A percentile compares a stretch with the other conserved stretches of the same genome.
These are phyloP conservation scores for Phytopythium ostracodes DNA, from an alignment of 352 stramenopile genomes.

Conservation along the genomic window DNA sequence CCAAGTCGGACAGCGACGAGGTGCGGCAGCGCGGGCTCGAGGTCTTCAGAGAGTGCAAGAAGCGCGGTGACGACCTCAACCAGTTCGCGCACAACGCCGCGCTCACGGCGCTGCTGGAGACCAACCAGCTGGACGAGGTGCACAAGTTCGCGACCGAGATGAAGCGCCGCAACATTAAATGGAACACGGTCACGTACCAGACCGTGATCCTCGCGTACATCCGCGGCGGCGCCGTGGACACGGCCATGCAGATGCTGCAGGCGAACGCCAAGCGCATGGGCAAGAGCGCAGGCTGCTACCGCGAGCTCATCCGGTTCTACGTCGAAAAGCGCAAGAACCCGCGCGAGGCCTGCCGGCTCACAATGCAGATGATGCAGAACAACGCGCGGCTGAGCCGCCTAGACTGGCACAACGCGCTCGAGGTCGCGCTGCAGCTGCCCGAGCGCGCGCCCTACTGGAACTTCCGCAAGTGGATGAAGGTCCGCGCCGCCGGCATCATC, in stretches of 20 bases:
- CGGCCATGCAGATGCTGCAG: slow-evolving; percentile 61
- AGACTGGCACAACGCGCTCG: slow-evolving; percentile 78
- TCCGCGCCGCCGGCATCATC: slow-evolving; percentile 52
- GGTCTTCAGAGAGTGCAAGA: slow-evolving; percentile 55
- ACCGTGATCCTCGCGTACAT: slow-evolving; percentile 62
- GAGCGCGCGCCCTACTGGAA: slow-evolving; percentile 81
- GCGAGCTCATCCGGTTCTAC: slow-evolving; percentile 64
- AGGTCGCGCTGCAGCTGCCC: slow-evolving; percentile 46
- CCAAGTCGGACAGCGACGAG: slow-evolving; percentile 42
- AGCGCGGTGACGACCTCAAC: slow-evolving; percentile 34
- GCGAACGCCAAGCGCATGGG: slow-evolving; percentile 68
- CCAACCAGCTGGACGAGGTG: slow-evolving; percentile 49
- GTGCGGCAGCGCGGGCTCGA: slow-evolving; percentile 33
- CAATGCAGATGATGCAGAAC: slow-evolving; percentile 86
- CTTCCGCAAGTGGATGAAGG: slow-evolving; percentile 85
- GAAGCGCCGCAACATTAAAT: slow-evolving; percentile 52
- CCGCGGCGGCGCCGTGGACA: slow-evolving; percentile 48
- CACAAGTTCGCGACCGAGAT: slow-evolving; percentile 54
- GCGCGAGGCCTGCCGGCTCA: slow-evolving; percentile 57
- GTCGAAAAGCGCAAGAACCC: slow-evolving; percentile 59
- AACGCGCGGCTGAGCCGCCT: slow-evolving; percentile 70
- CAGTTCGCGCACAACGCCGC: slow-evolving; percentile 71
- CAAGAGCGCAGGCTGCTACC: slow-evolving; percentile 70
- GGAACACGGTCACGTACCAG: slow-evolving; percentile 70
- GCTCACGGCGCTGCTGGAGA: slow-evolving; percentile 52